Conservation (phyloP, 345 rosid species). For the Melaleuca alternifolia region DNA sequence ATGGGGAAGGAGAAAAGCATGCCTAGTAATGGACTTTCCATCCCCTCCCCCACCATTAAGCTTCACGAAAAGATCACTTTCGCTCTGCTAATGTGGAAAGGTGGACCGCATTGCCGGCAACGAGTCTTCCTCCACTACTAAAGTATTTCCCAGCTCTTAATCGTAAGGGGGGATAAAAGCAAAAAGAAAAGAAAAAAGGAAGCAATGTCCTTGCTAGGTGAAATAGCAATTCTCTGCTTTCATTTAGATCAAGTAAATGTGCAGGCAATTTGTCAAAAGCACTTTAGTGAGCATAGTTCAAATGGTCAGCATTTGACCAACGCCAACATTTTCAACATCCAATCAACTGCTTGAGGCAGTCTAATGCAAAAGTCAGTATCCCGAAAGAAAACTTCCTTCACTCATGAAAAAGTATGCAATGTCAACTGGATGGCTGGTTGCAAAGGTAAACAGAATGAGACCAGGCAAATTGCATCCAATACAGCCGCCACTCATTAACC, state of each 20-base stretch:
- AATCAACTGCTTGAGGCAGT: background rate
- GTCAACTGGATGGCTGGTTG: background rate
- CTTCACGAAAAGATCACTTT: background rate
- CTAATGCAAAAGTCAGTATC: background rate
- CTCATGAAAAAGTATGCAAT: background rate
- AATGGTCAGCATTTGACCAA: background rate
- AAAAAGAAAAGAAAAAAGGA: too few relatives aligned
- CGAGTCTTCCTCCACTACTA: background rate
- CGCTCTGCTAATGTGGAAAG: background rate
- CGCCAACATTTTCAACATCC: background rate
- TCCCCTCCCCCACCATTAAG: background rate
- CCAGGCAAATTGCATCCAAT: background rate
- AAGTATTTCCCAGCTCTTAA: background rate
- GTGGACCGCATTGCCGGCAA: background rate
- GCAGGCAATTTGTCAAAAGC: background rate
- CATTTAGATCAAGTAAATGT: background rate
- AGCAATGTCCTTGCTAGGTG: background rate
- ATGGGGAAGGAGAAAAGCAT: background rate
- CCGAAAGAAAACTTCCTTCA: background rate
- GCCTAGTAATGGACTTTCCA: background rate
- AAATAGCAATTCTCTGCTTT: background rate
- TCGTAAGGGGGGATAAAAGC: background rate
- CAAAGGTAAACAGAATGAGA: background rate
- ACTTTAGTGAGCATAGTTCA: background rate
- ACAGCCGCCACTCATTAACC: background rate